A percentile compares a stretch with the other conserved stretches of the same genome.
Conservation (phyloP, 1,284 basidiomycete genomes). For the Ganoderma sinense region DNA sequence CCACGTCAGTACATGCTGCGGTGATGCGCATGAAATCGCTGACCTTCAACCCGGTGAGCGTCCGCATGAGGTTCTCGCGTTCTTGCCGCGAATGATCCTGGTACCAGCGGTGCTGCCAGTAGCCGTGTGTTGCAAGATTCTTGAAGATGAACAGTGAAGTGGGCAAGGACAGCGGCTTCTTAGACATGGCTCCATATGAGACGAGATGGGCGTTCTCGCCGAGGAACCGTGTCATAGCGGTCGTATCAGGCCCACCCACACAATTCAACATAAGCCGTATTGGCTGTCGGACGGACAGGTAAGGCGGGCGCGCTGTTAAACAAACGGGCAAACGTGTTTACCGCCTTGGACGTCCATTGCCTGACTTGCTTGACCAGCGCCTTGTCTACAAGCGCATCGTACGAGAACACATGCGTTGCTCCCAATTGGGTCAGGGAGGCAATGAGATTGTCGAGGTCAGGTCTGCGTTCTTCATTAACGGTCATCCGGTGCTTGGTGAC, state of each 20-base stretch:
- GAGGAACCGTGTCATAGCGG: constrained; percentile 71
- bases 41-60: constrained; percentile 66
- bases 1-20: not conserved
- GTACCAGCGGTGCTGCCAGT: constrained; percentile 85
- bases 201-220: constrained; percentile 75
- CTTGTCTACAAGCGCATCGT: constrained; percentile 72
- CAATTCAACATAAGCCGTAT: constrained; percentile 82
- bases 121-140: constrained; percentile 74
- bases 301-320: not conserved
- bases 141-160: constrained; percentile 86
- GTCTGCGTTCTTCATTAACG: constrained; percentile 43
- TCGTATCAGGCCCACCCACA: constrained; percentile 76
- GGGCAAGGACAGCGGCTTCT: constrained; percentile 79
- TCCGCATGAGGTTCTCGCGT: constrained; percentile 53
- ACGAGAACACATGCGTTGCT: constrained; percentile 77
- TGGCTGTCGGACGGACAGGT: constrained; percentile 41
- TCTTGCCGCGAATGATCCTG: constrained; percentile 49
- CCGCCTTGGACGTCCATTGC: constrained; percentile 68
- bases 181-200: constrained; percentile 91
- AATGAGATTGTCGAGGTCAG: constrained; percentile 59
- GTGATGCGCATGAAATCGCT: constrained; percentile 22
- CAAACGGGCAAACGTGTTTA: constrained; percentile 12
- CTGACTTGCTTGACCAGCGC: constrained; percentile 57
- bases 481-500: not conserved
- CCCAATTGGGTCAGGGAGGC: constrained; percentile 64